A percentile compares a stretch with the other conserved stretches of the same genome.
Conservation (phyloP, 441 rosid genomes). For the Arabidopsis lyrata region DNA sequence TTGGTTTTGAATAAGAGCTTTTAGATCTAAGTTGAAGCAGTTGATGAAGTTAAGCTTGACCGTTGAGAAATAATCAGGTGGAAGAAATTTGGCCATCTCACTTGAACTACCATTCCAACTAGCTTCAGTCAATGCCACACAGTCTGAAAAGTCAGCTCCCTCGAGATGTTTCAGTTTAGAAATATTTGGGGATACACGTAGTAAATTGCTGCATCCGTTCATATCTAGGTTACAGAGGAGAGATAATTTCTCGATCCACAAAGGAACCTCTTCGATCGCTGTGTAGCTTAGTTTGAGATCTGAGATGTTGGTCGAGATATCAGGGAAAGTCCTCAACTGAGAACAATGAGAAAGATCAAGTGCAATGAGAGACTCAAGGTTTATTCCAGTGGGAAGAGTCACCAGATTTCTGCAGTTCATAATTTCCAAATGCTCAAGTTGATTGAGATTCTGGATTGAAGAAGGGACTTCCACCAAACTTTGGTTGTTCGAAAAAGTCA, state of each 20-base stretch:
- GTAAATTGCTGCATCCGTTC: neutral
- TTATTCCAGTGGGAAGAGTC: slow-evolving; percentile 12
- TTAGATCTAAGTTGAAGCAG: neutral
- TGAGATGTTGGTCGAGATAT: slow-evolving; percentile 3
- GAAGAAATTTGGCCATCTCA: neutral
- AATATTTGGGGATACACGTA: neutral
- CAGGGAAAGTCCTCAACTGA: slow-evolving; percentile 19
- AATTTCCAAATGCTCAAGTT: slow-evolving; percentile 4
- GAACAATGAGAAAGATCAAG: slow-evolving; percentile 23
- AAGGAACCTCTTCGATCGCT: neutral
- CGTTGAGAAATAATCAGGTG: neutral
- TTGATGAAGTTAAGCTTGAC: neutral
- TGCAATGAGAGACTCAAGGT: neutral
- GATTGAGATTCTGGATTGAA: neutral
- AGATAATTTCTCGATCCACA: neutral
- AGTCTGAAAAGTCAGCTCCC: neutral
- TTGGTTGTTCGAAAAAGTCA: neutral
- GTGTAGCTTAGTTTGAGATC: neutral
- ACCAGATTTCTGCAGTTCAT: slow-evolving; percentile 8
- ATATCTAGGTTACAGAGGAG: fast-evolving
- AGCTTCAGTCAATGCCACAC: neutral
- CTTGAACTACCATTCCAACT: neutral
- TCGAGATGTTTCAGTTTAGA: neutral
- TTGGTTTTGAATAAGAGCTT: neutral
- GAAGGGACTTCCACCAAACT: slow-evolving; percentile 32